Evolutionary conservation across 2,329 filamentous ascomycete species (phyloP).

Genomic region (Botrytis pseudocinerea): DNA sequence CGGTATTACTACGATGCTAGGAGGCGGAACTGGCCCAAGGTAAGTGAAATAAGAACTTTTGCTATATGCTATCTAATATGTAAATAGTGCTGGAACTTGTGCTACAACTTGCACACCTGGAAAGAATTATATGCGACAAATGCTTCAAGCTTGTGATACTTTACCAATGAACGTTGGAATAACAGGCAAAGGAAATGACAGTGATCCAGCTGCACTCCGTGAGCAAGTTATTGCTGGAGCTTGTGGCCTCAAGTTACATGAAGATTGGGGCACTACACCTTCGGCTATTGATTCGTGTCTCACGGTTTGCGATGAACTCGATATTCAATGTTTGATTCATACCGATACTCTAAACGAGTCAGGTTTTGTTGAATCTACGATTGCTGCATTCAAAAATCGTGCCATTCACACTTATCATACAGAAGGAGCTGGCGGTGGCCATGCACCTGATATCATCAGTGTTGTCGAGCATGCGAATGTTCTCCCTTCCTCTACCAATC

Average conservation of each 20-base stretch:
- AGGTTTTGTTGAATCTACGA: conserved; percentile 92
- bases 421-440: conserved; percentile 90
- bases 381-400: conserved; percentile 79
- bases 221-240: conserved; percentile 83
- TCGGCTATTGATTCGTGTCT: conserved; percentile 89
- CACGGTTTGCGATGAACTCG: conserved; percentile 81
- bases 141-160: conserved; percentile 83
- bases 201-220: conserved; percentile 65
- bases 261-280: conserved; percentile 93
- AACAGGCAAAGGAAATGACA: conserved; percentile 92
- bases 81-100: conserved; percentile 72
- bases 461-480: conserved; percentile 90
- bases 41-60: conserved; percentile 37
- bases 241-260: conserved; percentile 89
- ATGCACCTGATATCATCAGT: conserved; percentile 93
- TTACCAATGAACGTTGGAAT: conserved; percentile 87
- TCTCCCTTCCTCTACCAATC: conserved; percentile 87
- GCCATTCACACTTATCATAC: conserved; percentile 97
- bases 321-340: conserved; percentile 92
- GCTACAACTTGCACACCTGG: conserved; percentile 94
- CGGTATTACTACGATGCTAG: conserved; percentile 87
- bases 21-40: conserved; percentile 90
- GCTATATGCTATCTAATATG: conserved; percentile 23
- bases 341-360: conserved; percentile 96
- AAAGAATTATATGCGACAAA: conserved; percentile 77